A percentile compares a stretch with the other conserved stretches of the same genome.
Conservation (phyloP, 202 grass and related monocot genomes). For the Cymbopogon flexuosus region DNA sequence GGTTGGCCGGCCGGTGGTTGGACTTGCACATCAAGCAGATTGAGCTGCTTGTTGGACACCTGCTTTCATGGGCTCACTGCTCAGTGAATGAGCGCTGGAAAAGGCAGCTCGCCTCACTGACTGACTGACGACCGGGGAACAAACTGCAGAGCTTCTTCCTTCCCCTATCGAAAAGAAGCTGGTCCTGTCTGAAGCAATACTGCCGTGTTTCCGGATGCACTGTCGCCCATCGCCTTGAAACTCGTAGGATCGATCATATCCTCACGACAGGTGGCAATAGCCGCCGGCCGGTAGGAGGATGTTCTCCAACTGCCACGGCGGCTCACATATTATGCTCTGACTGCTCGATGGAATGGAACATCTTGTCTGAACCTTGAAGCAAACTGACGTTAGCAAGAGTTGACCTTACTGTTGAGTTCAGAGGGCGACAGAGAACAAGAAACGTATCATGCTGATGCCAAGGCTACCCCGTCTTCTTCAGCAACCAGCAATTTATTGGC, state of each 20-base stretch:
- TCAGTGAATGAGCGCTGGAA: background rate
- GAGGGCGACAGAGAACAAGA: background rate
- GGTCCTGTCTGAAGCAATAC: background rate
- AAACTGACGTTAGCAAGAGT: background rate
- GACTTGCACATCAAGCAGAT: background rate
- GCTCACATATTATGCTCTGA: background rate
- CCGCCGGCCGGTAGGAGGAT: background rate
- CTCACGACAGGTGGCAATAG: background rate
- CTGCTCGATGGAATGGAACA: slow-evolving; percentile 4
- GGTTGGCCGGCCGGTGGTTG: background rate
- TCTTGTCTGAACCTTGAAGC: slow-evolving; percentile 31
- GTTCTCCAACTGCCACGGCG: background rate
- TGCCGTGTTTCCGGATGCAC: background rate
- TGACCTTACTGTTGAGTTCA: background rate
- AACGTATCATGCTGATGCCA: slow-evolving; percentile 20
- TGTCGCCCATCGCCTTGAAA: background rate
- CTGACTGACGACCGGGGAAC: slow-evolving; percentile 5
- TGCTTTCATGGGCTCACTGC: background rate
- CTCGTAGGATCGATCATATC: background rate
- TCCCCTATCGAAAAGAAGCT: background rate
- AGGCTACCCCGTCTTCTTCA: background rate
- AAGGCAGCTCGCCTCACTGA: slow-evolving; percentile 17
- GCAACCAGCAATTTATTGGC: background rate
- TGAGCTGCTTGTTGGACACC: background rate
- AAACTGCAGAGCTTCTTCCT: background rate